phyloP scores from a whole-genome alignment of 768 basidiomycete species.

The Collybia nuda region DNA sequence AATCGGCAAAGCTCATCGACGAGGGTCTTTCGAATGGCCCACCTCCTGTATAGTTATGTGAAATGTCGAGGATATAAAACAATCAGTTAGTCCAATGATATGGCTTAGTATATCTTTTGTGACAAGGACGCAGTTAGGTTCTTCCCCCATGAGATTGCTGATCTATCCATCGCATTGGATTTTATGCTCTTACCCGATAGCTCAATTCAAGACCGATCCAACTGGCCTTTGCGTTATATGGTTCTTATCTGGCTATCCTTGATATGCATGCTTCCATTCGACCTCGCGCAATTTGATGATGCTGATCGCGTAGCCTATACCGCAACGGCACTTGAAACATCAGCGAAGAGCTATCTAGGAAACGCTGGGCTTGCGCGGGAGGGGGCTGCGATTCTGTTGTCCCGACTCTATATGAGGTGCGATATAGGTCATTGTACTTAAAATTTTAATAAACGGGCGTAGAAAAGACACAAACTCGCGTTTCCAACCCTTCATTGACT shows the following conservation, averaged over 20 bases:
- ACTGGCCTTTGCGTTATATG: conserved; percentile 85
- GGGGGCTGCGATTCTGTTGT: conserved; percentile 77
- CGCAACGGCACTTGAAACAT: conserved; percentile 51
- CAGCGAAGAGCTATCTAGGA: conserved; percentile 57
- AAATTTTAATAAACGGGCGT: conserved; percentile 6
- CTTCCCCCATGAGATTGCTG: conserved; percentile 89
- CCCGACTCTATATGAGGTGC: conserved; percentile 79
- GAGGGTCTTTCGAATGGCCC: conserved; percentile 53
- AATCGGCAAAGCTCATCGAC: conserved; percentile 25
- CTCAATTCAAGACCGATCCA: conserved; percentile 36
- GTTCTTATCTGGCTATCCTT: conserved; percentile 92
- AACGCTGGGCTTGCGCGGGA: conserved; percentile 85
- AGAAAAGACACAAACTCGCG: conserved; percentile 59
- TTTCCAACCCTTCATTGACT: conserved; percentile 53
- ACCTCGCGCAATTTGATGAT: conserved; percentile 83
- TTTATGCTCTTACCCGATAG: conserved; percentile 54
- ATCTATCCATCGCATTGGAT: conserved; percentile 72
- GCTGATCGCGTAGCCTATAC: conserved; percentile 49
- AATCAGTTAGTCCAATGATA: conserved; percentile 61
- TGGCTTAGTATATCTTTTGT: conserved; percentile 6
- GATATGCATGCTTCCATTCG: conserved; percentile 92
- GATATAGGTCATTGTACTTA: conserved; percentile 15
- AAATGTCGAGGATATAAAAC: conserved; percentile 91
- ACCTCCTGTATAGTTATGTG: conserved; percentile 75
- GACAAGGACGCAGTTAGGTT: conserved; percentile 65